Conservation (phyloP, 371 early-diverging fungal species). For the Mucor mucedo region DNA sequence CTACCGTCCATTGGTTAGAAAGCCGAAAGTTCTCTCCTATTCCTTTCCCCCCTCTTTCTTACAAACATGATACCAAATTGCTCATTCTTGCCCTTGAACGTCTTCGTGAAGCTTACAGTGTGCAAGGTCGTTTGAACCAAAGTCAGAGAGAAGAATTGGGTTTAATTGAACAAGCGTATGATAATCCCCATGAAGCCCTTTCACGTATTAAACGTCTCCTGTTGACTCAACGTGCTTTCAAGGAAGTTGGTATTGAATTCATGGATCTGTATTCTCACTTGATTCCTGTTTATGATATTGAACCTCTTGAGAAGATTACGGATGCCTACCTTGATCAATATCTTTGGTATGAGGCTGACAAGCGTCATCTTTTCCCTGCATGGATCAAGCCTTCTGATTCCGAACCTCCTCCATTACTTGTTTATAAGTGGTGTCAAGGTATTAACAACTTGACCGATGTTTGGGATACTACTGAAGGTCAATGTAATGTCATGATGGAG, state of each 20-base stretch:
- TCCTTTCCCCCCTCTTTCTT: constrained; percentile 97
- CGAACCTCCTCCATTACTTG: constrained; percentile 95
- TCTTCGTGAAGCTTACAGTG: constrained; percentile 95
- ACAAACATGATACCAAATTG: constrained; percentile 98
- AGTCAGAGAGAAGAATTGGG: constrained; percentile 98
- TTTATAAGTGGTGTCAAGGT: constrained; percentile 98
- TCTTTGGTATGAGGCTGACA: constrained; percentile 97
- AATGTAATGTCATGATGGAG: constrained; percentile 96
- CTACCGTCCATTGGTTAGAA: constrained; percentile 99
- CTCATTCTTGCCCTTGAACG: constrained; percentile 95
- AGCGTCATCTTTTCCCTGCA: constrained; percentile 88
- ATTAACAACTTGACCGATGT: constrained; percentile 95
- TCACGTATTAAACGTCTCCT: constrained; percentile 95
- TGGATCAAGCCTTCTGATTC: constrained; percentile 99
- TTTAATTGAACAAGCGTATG: constrained; percentile 97
- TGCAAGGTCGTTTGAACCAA: constrained; percentile 94
- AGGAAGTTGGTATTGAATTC: constrained; percentile 99
- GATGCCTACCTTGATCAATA: constrained; percentile 99
- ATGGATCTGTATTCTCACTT: constrained; percentile 97
- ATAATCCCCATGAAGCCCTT: constrained; percentile 95
- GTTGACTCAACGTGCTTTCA: constrained; percentile 98
- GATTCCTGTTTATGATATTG: constrained; percentile 97
- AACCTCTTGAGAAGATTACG: constrained; percentile 98
- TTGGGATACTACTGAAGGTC: constrained; percentile 93
- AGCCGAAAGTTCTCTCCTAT: constrained; percentile 97